These are phyloP conservation scores for Posidonia oceanica DNA, from an alignment of 116 monocot genomes.

Conservation along the genomic window DNA sequence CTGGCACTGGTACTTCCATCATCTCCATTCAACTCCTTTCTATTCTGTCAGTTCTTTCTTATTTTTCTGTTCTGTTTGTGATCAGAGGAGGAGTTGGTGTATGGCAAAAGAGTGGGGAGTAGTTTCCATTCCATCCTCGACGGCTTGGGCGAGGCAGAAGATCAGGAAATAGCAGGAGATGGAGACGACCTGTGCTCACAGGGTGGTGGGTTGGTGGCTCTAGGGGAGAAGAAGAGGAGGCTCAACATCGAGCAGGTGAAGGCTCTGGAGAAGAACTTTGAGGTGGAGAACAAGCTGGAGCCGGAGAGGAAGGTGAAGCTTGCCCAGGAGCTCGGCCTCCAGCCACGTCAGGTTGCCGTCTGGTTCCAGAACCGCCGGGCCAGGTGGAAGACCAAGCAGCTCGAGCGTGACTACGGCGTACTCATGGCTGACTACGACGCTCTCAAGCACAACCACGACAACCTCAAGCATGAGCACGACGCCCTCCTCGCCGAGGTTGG, in stretches of 20 bases:
- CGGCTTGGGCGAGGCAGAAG: conserved; percentile 3
- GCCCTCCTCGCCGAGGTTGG: conserved; percentile 9
- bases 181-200: neutral
- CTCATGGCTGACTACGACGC: conserved; percentile 29
- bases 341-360: conserved; percentile 75
- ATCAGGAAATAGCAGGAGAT: neutral
- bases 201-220: neutral
- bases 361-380: conserved; percentile 90
- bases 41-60: neutral
- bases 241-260: conserved; percentile 43
- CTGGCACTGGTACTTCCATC: neutral
- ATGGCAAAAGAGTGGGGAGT: neutral
- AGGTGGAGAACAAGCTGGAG: conserved; percentile 74
- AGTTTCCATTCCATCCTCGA: conserved; percentile 1
- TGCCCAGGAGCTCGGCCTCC: conserved; percentile 52
- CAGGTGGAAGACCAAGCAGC: conserved; percentile 75
- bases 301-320: conserved; percentile 66
- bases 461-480: conserved; percentile 1
- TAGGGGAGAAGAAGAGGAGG: conserved; percentile 50
- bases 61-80: neutral
- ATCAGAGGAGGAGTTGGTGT: conserved; percentile 3
- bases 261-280: conserved; percentile 59
- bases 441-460: conserved; percentile 1
- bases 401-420: conserved; percentile 48
- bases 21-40: neutral